Conservation (phyloP, 1,139 yeast genomes). For the Scheffersomyces titani region DNA sequence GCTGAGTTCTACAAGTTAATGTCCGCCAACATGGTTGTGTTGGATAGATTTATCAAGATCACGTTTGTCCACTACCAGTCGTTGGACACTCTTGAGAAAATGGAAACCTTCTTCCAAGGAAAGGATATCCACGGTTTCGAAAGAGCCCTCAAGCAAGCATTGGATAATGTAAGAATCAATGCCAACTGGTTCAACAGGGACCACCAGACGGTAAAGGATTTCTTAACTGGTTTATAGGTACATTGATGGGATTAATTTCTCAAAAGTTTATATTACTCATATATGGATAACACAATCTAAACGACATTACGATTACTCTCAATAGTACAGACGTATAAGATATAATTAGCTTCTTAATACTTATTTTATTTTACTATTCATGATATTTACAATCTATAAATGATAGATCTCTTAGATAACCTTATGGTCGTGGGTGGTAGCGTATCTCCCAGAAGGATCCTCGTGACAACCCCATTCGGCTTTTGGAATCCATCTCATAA, state of each 20-base stretch:
- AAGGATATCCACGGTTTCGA: slow-evolving; percentile 64
- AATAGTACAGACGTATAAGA: too few species aligned
- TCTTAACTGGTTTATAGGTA: slow-evolving; percentile 16
- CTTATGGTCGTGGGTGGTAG: slow-evolving; percentile 75
- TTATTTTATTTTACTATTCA: neutral
- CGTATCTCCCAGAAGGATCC: slow-evolving; percentile 98
- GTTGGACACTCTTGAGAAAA: slow-evolving; percentile 41
- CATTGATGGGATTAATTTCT: too few species aligned
- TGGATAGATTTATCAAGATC: slow-evolving; percentile 63
- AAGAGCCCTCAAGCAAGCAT: slow-evolving; percentile 55
- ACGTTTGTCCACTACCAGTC: slow-evolving; percentile 53
- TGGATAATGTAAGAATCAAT: slow-evolving; percentile 54
- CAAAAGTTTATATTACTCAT: too few species aligned
- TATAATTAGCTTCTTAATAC: neutral
- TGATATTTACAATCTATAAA: neutral
- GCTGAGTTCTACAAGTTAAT: slow-evolving; percentile 44
- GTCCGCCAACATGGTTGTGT: slow-evolving; percentile 58
- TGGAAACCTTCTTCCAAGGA: slow-evolving; percentile 51
- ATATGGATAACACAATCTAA: neutral
- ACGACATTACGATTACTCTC: neutral
- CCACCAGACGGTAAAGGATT: slow-evolving; percentile 22
- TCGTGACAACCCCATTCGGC: slow-evolving; percentile 99
- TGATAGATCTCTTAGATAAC: slow-evolving; percentile 23
- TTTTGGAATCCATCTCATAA: slow-evolving; percentile 99
- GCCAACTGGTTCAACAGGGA: slow-evolving; percentile 50